Base-by-base conservation (phyloP, 2,329 filamentous ascomycete species). In the Aspergillus arachidicola region DNA sequence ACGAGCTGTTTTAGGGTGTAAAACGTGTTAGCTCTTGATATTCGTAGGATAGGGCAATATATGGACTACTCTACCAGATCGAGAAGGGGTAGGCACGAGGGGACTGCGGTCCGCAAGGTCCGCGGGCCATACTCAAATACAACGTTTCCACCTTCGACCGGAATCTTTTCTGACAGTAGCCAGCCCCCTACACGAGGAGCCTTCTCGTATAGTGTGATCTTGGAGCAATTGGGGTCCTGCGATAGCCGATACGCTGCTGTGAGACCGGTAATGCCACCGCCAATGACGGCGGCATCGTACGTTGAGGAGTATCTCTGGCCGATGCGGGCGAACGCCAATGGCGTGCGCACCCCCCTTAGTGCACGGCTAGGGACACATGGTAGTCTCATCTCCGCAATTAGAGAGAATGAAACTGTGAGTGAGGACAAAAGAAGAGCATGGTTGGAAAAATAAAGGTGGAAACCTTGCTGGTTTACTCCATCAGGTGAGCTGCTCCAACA, bases 51-150 rank as follows among this genome's bases (percentile, higher is more conserved):
- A 6, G 36, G 4, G 16, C 50, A 21, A 5, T 6, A 23, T 38
- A 55, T 54, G 12, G 4, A 54, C 11, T 23, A 36, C 23, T 46
- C 26, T 16, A 94, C 91, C 82, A 96, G 77, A 68, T 91, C 87
- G 61, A 89, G 86, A 12, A 93, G 86, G 41, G 91, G 82, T 41
- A 90, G 75, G 60, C 90, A 89, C 71, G 89, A 87, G 64, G 84
- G 77, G 64, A 68, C 74, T 67, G 75, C 83, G 67, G 78, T 86
- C 62, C 91, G 85, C 69, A 97, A 79, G 59, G 92, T 92, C 71
- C 94, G 86, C 26, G 95, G 92, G 0, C 94, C 95, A 68, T 87
- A 86, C 80, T 99, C 94, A 72, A 98, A 93, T 32, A 91, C 78
- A 38, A 97, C 85, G 56, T 84, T 78, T 26, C 84, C 83, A 19